Evolutionary conservation across 1,139 yeast species (phyloP).

Genomic region (Pichia cactophila): DNA sequence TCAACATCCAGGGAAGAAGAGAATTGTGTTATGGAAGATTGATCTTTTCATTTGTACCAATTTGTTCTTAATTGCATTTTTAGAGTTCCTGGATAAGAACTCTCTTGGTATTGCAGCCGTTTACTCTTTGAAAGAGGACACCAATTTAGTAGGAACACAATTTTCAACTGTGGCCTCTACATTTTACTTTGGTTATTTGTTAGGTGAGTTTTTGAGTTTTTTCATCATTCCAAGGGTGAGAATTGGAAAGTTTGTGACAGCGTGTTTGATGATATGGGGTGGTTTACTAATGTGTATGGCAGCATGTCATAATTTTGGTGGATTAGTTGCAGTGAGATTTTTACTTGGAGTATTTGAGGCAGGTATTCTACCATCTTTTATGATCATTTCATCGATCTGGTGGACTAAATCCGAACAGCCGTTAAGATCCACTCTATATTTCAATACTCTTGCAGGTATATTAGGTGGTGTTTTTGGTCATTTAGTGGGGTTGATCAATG

Average conservation of each 20-base stretch:
- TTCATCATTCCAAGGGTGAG: conserved; percentile 16
- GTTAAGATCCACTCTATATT: conserved; percentile 21
- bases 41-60: conserved; percentile 6
- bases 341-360: conserved; percentile 30
- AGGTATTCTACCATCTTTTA: conserved; percentile 28
- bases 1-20: not conserved
- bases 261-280: conserved; percentile 19
- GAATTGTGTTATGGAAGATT: conserved; percentile 2
- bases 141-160: conserved; percentile 17
- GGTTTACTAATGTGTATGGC: conserved; percentile 25
- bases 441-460: conserved; percentile 23
- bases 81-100: conserved; percentile 22
- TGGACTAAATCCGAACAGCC: conserved; percentile 25
- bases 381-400: conserved; percentile 27
- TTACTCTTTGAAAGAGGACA: conserved; percentile 17
- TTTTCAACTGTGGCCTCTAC: conserved; percentile 45
- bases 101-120: conserved; percentile 18
- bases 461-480: conserved; percentile 19
- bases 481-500: conserved; percentile 24
- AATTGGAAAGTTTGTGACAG: conserved; percentile 16
- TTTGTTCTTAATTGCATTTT: conserved; percentile 3
- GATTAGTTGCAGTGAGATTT: conserved; percentile 33
- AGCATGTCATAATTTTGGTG: conserved; percentile 28
- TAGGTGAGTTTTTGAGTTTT: conserved; percentile 22
- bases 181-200: conserved; percentile 47